Percentiles rank a stretch among this genome's conserved stretches.
phyloP scores from a whole-genome alignment of 176 grass and related monocot species.

The Luzula sylvatica region DNA sequence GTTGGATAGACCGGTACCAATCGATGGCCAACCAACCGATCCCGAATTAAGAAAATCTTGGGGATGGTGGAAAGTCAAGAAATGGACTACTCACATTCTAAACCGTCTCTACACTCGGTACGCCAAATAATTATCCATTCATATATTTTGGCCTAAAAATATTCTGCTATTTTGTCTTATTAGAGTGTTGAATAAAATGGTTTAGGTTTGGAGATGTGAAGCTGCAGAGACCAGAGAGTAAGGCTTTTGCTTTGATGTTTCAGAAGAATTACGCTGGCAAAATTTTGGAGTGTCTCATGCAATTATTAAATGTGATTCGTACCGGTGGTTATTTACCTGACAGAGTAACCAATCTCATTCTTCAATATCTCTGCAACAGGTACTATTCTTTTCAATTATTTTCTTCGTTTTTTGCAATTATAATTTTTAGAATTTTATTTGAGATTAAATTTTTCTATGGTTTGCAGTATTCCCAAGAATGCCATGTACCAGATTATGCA shows the following conservation, averaged over 20 bases:
- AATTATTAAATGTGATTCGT: slow-evolving; percentile 73
- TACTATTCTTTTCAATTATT: slow-evolving; percentile 15
- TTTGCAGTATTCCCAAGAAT: slow-evolving; percentile 80
- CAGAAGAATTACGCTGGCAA: slow-evolving; percentile 78
- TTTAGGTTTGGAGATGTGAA: slow-evolving; percentile 89
- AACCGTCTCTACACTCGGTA: slow-evolving; percentile 80
- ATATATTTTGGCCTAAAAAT: too few relatives aligned
- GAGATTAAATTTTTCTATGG: slow-evolving; percentile 4
- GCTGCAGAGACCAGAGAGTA: slow-evolving; percentile 82
- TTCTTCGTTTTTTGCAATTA: too few relatives aligned
- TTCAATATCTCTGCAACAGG: slow-evolving; percentile 96
- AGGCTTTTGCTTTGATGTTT: slow-evolving; percentile 94
- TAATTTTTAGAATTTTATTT: too few relatives aligned
- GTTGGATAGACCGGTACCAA: slow-evolving; percentile 63
- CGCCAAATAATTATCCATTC: slow-evolving; percentile 12
- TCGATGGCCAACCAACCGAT: slow-evolving; percentile 63
- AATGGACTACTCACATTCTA: slow-evolving; percentile 84
- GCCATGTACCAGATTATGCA: slow-evolving; percentile 94
- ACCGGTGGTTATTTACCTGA: slow-evolving; percentile 86
- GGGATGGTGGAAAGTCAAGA: slow-evolving; percentile 97
- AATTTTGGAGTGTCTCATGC: slow-evolving; percentile 78
- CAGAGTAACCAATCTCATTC: slow-evolving; percentile 86
- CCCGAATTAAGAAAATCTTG: slow-evolving; percentile 71
- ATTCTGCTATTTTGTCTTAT: background rate
- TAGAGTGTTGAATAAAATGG: too few relatives aligned